phyloP scores from a whole-genome alignment of 495 filamentous ascomycete species.

The Penicillium taxi region DNA sequence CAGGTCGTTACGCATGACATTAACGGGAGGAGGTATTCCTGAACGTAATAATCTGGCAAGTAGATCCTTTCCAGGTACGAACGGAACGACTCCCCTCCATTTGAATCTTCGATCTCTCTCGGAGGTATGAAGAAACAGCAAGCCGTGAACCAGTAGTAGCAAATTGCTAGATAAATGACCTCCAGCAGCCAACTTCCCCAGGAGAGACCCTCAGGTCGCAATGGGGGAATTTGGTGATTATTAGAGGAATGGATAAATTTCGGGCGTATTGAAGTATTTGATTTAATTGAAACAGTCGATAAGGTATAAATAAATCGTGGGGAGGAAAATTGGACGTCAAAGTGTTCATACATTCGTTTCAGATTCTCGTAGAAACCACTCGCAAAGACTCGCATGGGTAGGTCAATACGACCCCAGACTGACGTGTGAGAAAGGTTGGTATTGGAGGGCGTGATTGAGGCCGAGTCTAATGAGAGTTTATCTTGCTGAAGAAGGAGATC shows the following conservation, averaged over 20 bases:
- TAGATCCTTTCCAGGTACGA: slow-evolving; percentile 38
- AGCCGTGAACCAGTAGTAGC: slow-evolving; percentile 41
- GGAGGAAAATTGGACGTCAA: slow-evolving; percentile 36
- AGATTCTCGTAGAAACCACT: slow-evolving; percentile 49
- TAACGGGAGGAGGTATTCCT: slow-evolving; percentile 43
- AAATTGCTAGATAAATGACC: slow-evolving; percentile 30
- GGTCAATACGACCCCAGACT: slow-evolving; percentile 32
- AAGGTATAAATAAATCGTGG: slow-evolving; percentile 38
- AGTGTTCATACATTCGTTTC: slow-evolving; percentile 45
- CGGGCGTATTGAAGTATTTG: slow-evolving; percentile 5
- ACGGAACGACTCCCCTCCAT: slow-evolving; percentile 29
- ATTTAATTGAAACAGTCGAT: slow-evolving; percentile 4
- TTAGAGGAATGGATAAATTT: slow-evolving; percentile 44
- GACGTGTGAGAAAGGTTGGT: too few relatives aligned
- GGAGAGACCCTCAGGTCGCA: slow-evolving; percentile 15
- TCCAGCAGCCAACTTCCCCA: slow-evolving; percentile 28
- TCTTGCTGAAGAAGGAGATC: slow-evolving; percentile 11
- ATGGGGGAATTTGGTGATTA: slow-evolving; percentile 37
- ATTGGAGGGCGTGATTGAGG: slow-evolving; percentile 10
- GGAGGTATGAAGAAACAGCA: slow-evolving; percentile 41
- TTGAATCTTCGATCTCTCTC: slow-evolving; percentile 2
- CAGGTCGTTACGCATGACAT: slow-evolving; percentile 48
- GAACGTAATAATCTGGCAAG: slow-evolving; percentile 35
- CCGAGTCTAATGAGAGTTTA: slow-evolving; percentile 21
- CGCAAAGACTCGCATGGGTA: slow-evolving; percentile 52